Percentiles rank a stretch among this genome's conserved stretches.
These are phyloP conservation scores for Mycosphaerella arachidis DNA, from an alignment of 2,329 filamentous ascomycete genomes.

Conservation along the genomic window DNA sequence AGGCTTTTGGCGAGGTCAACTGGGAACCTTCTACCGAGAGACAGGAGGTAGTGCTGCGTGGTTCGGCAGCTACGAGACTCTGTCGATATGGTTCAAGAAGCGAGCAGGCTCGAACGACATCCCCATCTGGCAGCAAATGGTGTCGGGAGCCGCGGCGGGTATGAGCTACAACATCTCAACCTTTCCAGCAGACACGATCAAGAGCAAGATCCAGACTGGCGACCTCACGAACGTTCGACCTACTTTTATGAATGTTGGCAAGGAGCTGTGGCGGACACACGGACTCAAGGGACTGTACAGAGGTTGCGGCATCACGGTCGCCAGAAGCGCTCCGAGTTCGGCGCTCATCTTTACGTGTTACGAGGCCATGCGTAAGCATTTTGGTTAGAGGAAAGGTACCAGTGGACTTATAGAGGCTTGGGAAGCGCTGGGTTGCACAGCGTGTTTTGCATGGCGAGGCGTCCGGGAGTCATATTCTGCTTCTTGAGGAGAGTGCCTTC, in stretches of 20 bases:
- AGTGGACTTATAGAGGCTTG: background rate
- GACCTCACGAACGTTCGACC: slow-evolving; percentile 48
- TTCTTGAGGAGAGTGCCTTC: background rate
- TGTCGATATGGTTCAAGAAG: slow-evolving; percentile 60
- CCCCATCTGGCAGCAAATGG: slow-evolving; percentile 79
- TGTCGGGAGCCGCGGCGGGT: slow-evolving; percentile 81
- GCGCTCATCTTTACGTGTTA: slow-evolving; percentile 97
- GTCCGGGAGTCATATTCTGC: background rate
- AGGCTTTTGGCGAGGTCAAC: slow-evolving; percentile 93
- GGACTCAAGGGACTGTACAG: slow-evolving; percentile 84
- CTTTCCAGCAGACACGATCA: slow-evolving; percentile 96
- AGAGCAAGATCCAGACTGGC: slow-evolving; percentile 91
- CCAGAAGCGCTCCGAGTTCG: slow-evolving; percentile 86
- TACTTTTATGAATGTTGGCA: slow-evolving; percentile 69
- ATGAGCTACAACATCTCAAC: slow-evolving; percentile 96
- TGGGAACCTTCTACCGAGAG: slow-evolving; percentile 89
- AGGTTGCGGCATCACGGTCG: slow-evolving; percentile 89
- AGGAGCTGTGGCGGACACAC: slow-evolving; percentile 72
- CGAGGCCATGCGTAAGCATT: slow-evolving; percentile 71
- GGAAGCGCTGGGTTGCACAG: slow-evolving; percentile 4
- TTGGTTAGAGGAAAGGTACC: slow-evolving; percentile 35
- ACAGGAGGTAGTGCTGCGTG: slow-evolving; percentile 89
- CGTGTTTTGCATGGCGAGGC: background rate
- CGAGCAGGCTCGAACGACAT: slow-evolving; percentile 49
- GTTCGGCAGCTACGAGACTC: slow-evolving; percentile 88